Base-by-base conservation (phyloP, 148 eudicot genomes). In the Arctostaphylos glauca region DNA sequence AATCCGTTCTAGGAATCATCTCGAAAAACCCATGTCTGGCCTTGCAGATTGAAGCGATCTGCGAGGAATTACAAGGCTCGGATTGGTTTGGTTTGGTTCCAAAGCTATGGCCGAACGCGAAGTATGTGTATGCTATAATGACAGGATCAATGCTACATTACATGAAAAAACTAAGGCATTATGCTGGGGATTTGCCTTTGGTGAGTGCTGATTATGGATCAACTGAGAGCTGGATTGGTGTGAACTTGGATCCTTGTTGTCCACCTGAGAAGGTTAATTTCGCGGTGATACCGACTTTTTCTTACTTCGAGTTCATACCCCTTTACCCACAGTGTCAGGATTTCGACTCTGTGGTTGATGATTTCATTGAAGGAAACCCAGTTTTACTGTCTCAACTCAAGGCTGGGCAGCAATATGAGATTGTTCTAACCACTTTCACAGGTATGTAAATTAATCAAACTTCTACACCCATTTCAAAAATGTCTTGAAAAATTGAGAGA, bases 211-310 rank as follows among this genome's bases (percentile, higher is more conserved):
- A 92, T 80, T 94, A 94, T 83, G 98, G 98, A 31, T 91, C 98
- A 0, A 91, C 95, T 0, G 98, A 94, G 90, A 87, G 98, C 62
- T 94, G 98, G 98, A 88, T 94, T 78, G 98, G 95, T 76, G 93
- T 88, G 25, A 94, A 92, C 80, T 74, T 92, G 76, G 89, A 94
- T 82, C 98, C 98, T 48, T 77, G 44, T 76, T 85, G 76, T 21
- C 87, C 90, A 16, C 93, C 98, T 0, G 90, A 90, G 80, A 83
- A 83, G 19, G 95, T 88, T 59, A 87, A 82, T 6, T 94, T 89
- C 47, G 88, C 94, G 0, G 91, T 94, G 2, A 81, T 94, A 0
- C 95, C 98, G 1, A 91, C 91, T 14, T 85, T 92, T 82, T 81
- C 93, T 6, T 94, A 91, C 83, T 94, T 85, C 66, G 98, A 94